These are phyloP conservation scores for Xylaria curta DNA, from an alignment of 495 filamentous ascomycete genomes.

Conservation along the genomic window DNA sequence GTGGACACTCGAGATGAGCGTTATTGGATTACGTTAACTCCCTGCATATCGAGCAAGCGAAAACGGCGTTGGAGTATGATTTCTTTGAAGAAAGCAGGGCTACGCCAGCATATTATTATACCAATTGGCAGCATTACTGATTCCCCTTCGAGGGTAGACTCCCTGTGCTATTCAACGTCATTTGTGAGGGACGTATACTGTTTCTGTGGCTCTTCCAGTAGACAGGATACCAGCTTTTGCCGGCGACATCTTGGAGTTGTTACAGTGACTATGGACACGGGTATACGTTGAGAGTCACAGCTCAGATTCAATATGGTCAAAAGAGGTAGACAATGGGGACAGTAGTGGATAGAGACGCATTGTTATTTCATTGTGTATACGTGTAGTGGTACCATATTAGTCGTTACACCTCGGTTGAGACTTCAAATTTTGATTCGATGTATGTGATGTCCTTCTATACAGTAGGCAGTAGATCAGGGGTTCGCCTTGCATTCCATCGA, in stretches of 20 bases:
- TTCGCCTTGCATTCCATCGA: not conserved
- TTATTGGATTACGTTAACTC: constrained; percentile 81
- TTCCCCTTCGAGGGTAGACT: not conserved
- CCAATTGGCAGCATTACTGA: constrained; percentile 26
- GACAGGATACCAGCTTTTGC: constrained; percentile 9
- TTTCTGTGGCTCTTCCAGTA: not conserved
- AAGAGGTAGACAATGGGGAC: not conserved
- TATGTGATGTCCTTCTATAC: constrained; percentile 16
- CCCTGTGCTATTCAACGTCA: not conserved
- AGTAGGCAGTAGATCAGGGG: not conserved
- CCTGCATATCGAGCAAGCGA: constrained; percentile 31
- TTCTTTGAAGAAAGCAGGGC: constrained; percentile 29
- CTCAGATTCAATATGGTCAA: not conserved
- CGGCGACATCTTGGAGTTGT: not conserved
- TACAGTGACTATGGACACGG: not conserved
- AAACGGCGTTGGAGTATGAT: constrained; percentile 34
- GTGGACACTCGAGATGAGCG: constrained; percentile 99
- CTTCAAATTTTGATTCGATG: constrained; percentile 6
- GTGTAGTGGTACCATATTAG: constrained; percentile 7
- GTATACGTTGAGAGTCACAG: not conserved
- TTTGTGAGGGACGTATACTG: not conserved
- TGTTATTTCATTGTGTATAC: constrained; percentile 19
- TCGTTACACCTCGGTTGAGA: not conserved
- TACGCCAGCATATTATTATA: constrained; percentile 27
- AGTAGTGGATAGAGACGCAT: constrained; percentile 16